Evolutionary conservation across 192 early-diverging fungal species (phyloP).

Genomic region (Glomus cerebriforme): DNA sequence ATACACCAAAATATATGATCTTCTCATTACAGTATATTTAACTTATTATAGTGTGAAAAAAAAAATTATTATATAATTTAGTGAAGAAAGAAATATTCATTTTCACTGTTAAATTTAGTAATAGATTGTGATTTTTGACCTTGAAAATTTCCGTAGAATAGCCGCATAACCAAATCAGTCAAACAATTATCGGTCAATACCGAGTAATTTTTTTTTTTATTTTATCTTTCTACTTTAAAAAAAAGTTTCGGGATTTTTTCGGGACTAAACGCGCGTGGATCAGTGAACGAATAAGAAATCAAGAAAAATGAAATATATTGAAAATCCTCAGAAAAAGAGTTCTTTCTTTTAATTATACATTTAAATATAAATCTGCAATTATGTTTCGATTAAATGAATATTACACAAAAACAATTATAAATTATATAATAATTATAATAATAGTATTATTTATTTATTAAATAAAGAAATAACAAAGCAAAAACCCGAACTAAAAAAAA

Average conservation of each 20-base stretch:
- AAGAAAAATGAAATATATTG: neutral
- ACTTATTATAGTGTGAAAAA: neutral
- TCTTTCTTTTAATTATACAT: neutral
- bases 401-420: slow-evolving; percentile 1
- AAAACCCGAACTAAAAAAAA: neutral
- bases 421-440: neutral
- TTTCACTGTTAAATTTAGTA: neutral
- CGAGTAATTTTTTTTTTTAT: neutral
- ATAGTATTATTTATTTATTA: neutral
- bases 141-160: neutral
- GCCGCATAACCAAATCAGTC: slow-evolving; percentile 6
- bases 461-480: neutral
- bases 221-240: neutral
- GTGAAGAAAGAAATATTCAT: too few relatives aligned
- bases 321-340: neutral
- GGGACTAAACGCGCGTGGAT: neutral
- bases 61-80: too few relatives aligned
- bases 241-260: neutral
- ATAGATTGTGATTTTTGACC: neutral
- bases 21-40: neutral
- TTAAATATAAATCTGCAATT: slow-evolving; percentile 2
- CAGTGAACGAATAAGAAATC: neutral
- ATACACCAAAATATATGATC: neutral
- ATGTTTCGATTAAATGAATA: slow-evolving; percentile 3
- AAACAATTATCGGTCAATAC: neutral